Base-by-base conservation (phyloP, 2,329 filamentous ascomycete genomes). In the Dothiorella sarmentorum region DNA sequence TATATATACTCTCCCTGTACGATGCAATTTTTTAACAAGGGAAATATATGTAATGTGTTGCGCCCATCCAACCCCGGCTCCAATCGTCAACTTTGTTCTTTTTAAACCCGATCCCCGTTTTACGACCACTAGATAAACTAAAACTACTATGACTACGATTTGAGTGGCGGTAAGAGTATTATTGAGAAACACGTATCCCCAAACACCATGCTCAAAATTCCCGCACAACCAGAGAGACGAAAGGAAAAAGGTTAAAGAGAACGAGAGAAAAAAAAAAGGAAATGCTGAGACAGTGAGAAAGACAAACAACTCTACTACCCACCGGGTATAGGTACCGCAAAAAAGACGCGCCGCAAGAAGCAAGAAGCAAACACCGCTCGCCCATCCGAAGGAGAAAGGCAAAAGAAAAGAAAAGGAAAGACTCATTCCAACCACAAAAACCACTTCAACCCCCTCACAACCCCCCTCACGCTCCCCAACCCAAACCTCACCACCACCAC, bases 401-500 rank as follows among this genome's bases (percentile, higher is more conserved):
- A 17, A 5, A 7, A 17, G 35, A 31, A 9, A 4, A 17, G 3
- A 37, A 45, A 9, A 31, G 11, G 43, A 45, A 26, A 26, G 40
- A 24, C 20, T 47, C 24, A 61, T 18, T 59, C 40, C 40, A 94
- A 72, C 90, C 90, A 96, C 63, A 96, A 75, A 69, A 97, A 73
- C 93, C 93, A 97, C 68, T 82, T 81, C n/a, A 89, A 78, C 9
- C 82, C 80, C 10, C 78, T 75, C 51, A 85, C 76, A 0, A 84
- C 68, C 2, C 85, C 85, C 44, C 82, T 82, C 43, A 87, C 81
- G 1, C 88, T 65, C 10, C 86, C 85, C 61, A 85, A 76, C 33
- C 89, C 75, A 13, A 89, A 72, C 61, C 90, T 83, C 53, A 88
- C 78, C 22, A 93, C 78, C 71, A 91, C 89, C 22, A 97, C 92